These are phyloP conservation scores for Dendrothele bispora DNA, from an alignment of 768 basidiomycete species.

Conservation along the genomic window DNA sequence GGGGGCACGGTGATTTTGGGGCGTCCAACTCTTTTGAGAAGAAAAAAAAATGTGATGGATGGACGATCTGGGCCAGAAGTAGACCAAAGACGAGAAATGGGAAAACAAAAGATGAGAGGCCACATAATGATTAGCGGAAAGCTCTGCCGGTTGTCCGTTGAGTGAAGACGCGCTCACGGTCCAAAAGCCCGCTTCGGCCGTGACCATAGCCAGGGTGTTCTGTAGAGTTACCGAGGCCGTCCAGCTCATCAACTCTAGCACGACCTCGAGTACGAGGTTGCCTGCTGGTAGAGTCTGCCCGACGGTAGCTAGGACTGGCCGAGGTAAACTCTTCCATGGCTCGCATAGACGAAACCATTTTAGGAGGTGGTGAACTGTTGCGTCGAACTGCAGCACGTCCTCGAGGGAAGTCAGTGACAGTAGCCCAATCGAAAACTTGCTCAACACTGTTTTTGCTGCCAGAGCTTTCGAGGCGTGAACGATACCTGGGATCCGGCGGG, in stretches of 20 bases:
- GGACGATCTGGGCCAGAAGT: not conserved
- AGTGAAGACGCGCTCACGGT: conserved; percentile 34
- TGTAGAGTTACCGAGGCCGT: conserved; percentile 36
- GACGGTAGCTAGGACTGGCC: conserved; percentile 1
- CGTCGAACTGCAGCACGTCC: conserved; percentile 43
- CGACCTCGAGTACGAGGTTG: conserved; percentile 48
- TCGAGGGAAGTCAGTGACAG: conserved; percentile 38
- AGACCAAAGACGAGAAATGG: not conserved
- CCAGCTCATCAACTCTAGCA: conserved; percentile 52
- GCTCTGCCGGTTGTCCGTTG: conserved; percentile 2
- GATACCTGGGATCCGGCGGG: conserved; percentile 6
- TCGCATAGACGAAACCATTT: conserved; percentile 37
- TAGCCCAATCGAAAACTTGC: conserved; percentile 48
- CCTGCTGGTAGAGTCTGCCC: conserved; percentile 4
- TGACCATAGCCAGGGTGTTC: conserved; percentile 62
- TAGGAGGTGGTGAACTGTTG: conserved; percentile 56
- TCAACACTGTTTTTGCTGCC: conserved; percentile 32
- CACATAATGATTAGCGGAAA: not conserved
- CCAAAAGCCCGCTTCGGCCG: conserved; percentile 63
- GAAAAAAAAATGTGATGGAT: no score
- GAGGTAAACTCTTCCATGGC: conserved; percentile 7
- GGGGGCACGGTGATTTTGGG: no score
- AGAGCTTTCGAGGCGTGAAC: conserved; percentile 13
- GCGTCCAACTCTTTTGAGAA: no score
- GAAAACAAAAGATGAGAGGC: conserved; percentile 1